A percentile compares a stretch with the other conserved stretches of the same genome.
Conservation (phyloP, 75 land plant species). For the Adiantum capillusveneris region DNA sequence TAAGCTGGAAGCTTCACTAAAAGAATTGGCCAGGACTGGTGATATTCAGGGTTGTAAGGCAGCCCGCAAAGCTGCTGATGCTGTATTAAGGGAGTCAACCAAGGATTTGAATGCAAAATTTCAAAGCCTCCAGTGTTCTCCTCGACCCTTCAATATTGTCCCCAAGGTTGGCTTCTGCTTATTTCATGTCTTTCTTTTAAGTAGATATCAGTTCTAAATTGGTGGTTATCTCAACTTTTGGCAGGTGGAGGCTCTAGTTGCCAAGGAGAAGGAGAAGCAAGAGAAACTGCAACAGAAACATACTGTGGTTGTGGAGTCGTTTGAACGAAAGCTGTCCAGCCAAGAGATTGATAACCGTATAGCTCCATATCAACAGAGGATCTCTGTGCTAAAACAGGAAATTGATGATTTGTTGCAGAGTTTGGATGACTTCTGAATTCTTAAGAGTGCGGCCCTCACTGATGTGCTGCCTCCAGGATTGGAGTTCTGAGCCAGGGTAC, state of each 20-base stretch:
- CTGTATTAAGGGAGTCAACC: constrained; percentile 49
- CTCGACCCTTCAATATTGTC: constrained; percentile 47
- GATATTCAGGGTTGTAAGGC: constrained; percentile 86
- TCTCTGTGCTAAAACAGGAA: constrained; percentile 55
- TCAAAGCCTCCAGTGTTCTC: constrained; percentile 45
- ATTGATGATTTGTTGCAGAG: constrained; percentile 63
- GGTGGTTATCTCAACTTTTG: not conserved
- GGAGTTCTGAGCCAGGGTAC: no score
- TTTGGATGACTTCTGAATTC: constrained; percentile 62
- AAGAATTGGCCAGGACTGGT: constrained; percentile 82
- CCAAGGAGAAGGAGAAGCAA: constrained; percentile 86
- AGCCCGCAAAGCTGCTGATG: constrained; percentile 72
- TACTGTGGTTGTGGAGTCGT: constrained; percentile 54
- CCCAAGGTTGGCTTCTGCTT: constrained; percentile 48
- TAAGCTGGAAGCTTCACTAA: constrained; percentile 75
- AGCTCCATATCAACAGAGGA: constrained; percentile 69
- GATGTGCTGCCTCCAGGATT: no score
- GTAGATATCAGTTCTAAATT: no score
- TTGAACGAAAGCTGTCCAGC: constrained; percentile 65
- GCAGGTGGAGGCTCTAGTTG: constrained; percentile 74
- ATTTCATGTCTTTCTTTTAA: not conserved
- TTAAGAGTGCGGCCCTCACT: no score
- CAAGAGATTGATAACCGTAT: constrained; percentile 70
- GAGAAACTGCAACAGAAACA: constrained; percentile 77
- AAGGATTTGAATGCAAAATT: constrained; percentile 68